These are phyloP conservation scores for Teunomyces lycoperdinae DNA, from an alignment of 805 yeast species.

Conservation along the genomic window DNA sequence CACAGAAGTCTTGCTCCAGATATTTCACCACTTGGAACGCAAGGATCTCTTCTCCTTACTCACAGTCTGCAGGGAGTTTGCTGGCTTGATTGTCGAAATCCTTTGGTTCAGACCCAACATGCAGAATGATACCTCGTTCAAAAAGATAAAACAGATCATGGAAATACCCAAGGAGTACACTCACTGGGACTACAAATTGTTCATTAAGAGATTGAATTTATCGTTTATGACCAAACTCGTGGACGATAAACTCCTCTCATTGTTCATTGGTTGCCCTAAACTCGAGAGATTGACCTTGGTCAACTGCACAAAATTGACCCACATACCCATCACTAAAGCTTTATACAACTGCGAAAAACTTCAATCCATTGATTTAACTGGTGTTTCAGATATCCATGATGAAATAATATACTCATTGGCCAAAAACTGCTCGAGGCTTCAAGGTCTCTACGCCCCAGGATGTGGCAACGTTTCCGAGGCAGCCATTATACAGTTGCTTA, in stretches of 20 bases:
- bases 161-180: slow-evolving; percentile 45
- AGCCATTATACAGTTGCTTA: slow-evolving; percentile 58
- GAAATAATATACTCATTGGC: slow-evolving; percentile 69
- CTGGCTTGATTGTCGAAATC: slow-evolving; percentile 69
- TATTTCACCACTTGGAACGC: slow-evolving; percentile 62
- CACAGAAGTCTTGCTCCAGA: slow-evolving; percentile 60
- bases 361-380: slow-evolving; percentile 86
- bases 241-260: slow-evolving; percentile 57
- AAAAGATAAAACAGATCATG: slow-evolving; percentile 56
- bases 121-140: slow-evolving; percentile 47
- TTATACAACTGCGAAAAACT: slow-evolving; percentile 63
- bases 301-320: slow-evolving; percentile 66
- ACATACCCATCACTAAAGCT: slow-evolving; percentile 58
- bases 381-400: slow-evolving; percentile 64
- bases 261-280: slow-evolving; percentile 66
- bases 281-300: slow-evolving; percentile 85
- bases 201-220: slow-evolving; percentile 77
- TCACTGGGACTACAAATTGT: slow-evolving; percentile 63
- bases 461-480: slow-evolving; percentile 68
- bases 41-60: slow-evolving; percentile 61
- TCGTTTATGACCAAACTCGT: slow-evolving; percentile 69
- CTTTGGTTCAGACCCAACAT: slow-evolving; percentile 87
- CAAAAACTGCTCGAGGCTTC: slow-evolving; percentile 66
- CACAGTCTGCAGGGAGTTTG: slow-evolving; percentile 80
- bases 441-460: slow-evolving; percentile 87